Evolutionary conservation across 768 basidiomycete species (phyloP).

Genomic region (Ephemerocybe angulata): DNA sequence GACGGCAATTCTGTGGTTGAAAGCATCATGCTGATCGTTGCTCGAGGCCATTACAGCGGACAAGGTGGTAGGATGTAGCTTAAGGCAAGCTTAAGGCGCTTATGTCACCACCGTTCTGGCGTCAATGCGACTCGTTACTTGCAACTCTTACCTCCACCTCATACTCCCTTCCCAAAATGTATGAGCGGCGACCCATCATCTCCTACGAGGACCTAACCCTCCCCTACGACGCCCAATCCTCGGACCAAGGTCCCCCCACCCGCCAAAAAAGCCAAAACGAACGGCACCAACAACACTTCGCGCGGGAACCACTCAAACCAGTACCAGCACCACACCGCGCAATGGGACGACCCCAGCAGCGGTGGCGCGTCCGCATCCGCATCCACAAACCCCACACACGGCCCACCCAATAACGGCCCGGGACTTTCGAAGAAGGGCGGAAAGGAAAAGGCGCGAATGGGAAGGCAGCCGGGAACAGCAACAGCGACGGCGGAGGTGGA

Average conservation of each 20-base stretch:
- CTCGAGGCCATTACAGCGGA: slow-evolving; percentile 32
- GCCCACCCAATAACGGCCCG: neutral
- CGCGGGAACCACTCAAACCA: neutral
- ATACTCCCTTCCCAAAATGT: slow-evolving; percentile 21
- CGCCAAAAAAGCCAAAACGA: neutral
- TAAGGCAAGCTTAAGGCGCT: no score
- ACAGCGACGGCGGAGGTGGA: no score
- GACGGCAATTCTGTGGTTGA: slow-evolving; percentile 68
- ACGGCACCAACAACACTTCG: neutral
- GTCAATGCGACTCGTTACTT: no score
- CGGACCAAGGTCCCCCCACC: slow-evolving; percentile 8
- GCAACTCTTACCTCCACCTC: no score
- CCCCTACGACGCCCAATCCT: slow-evolving; percentile 27
- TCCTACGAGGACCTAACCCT: slow-evolving; percentile 65
- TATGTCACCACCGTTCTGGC: no score
- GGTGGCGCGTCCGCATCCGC: neutral
- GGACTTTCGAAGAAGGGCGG: slow-evolving; percentile 8
- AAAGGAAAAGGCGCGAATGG: no score
- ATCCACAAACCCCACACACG: neutral
- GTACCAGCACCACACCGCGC: neutral
- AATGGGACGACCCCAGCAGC: neutral
- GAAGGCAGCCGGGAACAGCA: no score
- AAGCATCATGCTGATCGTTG: slow-evolving; percentile 32
- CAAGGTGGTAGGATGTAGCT: no score
- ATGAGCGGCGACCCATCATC: slow-evolving; percentile 45